A percentile compares a stretch with the other conserved stretches of the same genome.
Conservation (phyloP, 352 stramenopile genomes). For the Pythium dissotocum region DNA sequence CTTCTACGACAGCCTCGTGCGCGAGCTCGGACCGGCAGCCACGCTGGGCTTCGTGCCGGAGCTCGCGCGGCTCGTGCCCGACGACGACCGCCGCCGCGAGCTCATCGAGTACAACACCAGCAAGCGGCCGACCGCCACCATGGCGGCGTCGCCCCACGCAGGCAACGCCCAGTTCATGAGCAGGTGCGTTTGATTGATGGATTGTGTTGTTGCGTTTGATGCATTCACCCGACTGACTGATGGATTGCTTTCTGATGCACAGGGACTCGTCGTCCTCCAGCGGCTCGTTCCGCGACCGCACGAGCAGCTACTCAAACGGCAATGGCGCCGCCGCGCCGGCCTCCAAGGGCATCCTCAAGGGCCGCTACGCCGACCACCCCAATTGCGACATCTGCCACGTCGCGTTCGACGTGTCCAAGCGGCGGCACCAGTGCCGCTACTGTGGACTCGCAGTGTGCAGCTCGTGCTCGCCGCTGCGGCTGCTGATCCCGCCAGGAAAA, state of each 20-base stretch:
- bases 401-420: slow-evolving; percentile 62
- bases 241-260: not conserved
- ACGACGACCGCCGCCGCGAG: slow-evolving; percentile 69
- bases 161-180: slow-evolving; percentile 25
- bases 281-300: slow-evolving; percentile 29
- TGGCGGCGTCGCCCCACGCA: slow-evolving; percentile 14
- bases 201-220: not conserved
- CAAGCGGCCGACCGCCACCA: slow-evolving; percentile 21
- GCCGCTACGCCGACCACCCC: slow-evolving; percentile 67
- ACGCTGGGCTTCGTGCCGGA: slow-evolving; percentile 51
- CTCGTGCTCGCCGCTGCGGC: slow-evolving; percentile 53
- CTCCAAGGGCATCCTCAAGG: slow-evolving; percentile 58
- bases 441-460: slow-evolving; percentile 57
- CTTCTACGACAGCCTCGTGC: slow-evolving; percentile 58
- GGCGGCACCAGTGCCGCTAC: slow-evolving; percentile 62
- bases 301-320: slow-evolving; percentile 4
- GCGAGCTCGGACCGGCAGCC: slow-evolving; percentile 58
- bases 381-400: slow-evolving; percentile 67
- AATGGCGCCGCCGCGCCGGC: slow-evolving; percentile 20
- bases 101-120: slow-evolving; percentile 49
- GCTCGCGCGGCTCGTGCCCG: slow-evolving; percentile 65
- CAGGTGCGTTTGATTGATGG: slow-evolving; percentile 9
- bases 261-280: slow-evolving; percentile 43
- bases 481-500: slow-evolving; percentile 54
- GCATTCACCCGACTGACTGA: not conserved